Conservation (phyloP, 352 stramenopile genomes). For the Saprolegnia parasitica region DNA sequence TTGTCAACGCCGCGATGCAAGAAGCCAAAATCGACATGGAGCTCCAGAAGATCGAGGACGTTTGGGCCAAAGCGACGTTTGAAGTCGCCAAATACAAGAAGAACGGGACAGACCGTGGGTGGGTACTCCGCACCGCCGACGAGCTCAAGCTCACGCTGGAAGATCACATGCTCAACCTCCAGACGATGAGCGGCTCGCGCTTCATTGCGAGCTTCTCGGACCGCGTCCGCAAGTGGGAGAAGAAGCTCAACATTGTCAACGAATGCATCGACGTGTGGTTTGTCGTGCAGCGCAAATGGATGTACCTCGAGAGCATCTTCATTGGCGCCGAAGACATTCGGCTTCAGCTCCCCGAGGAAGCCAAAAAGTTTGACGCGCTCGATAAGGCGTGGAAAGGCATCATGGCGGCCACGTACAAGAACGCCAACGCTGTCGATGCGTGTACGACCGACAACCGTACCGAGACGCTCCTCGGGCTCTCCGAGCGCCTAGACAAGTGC, state of each 20-base stretch:
- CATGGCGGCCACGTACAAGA: constrained; percentile 89
- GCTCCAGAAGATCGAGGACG: constrained; percentile 88
- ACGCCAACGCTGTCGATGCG: constrained; percentile 87
- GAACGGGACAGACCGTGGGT: constrained; percentile 80
- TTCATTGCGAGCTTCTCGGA: constrained; percentile 89
- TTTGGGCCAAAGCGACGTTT: constrained; percentile 86
- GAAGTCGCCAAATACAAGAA: constrained; percentile 92
- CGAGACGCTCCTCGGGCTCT: constrained; percentile 83
- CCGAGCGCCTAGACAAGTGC: constrained; percentile 85
- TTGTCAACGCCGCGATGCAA: constrained; percentile 91
- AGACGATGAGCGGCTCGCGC: constrained; percentile 87
- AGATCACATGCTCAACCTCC: constrained; percentile 86
- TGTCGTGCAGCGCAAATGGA: constrained; percentile 92
- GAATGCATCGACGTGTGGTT: constrained; percentile 92
- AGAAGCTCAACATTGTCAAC: constrained; percentile 84
- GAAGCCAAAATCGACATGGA: constrained; percentile 94
- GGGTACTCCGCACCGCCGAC: constrained; percentile 75
- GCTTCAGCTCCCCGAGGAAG: constrained; percentile 89
- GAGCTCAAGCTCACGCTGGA: constrained; percentile 80
- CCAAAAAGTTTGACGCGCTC: constrained; percentile 91
- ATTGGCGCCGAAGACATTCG: constrained; percentile 91
- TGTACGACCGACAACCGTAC: constrained; percentile 85
- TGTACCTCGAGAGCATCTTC: constrained; percentile 95
- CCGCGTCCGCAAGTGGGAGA: constrained; percentile 89
- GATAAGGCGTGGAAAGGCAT: constrained; percentile 92